phyloP scores from a whole-genome alignment of 129 eudicot genomes.

The Helianthus annuus region DNA sequence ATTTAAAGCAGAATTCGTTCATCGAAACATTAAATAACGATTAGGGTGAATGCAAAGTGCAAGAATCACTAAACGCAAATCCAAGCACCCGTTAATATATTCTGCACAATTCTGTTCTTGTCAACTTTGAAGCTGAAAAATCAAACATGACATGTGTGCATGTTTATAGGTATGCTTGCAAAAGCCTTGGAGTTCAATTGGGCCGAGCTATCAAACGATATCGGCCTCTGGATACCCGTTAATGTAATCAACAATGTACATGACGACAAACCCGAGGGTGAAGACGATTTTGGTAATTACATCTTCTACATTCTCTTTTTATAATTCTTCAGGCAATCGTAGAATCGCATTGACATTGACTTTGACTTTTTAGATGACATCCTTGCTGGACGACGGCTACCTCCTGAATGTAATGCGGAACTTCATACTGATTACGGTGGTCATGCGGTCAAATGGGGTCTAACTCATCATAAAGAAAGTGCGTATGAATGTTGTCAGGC shows the following conservation, averaged over 20 bases:
- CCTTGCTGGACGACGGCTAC: slow-evolving; percentile 70
- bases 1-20: not conserved
- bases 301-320: not conserved
- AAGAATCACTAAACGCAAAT: not conserved
- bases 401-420: slow-evolving; percentile 81
- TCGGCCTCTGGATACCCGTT: slow-evolving; percentile 89
- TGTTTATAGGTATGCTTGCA: slow-evolving; percentile 55
- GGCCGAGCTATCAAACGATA: slow-evolving; percentile 58
- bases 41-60: not conserved
- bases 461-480: slow-evolving; percentile 84
- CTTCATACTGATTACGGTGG: slow-evolving; percentile 92
- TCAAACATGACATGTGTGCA: slow-evolving; percentile 1
- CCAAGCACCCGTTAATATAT: not conserved
- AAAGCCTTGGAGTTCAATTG: slow-evolving; percentile 65
- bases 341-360: not conserved
- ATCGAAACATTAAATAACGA: not conserved
- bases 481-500: slow-evolving; percentile 97
- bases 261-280: slow-evolving; percentile 86
- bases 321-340: not conserved
- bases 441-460: slow-evolving; percentile 93
- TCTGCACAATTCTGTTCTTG: not conserved
- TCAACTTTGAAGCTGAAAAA: not conserved
- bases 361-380: slow-evolving; percentile 42
- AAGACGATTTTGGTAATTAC: slow-evolving; percentile 71
- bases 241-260: slow-evolving; percentile 60